Evolutionary conservation across 2,329 filamentous ascomycete species (phyloP), one percentile per base, ranked within the genome.

Genomic region (Zymoseptoria pseudotritici): DNA sequence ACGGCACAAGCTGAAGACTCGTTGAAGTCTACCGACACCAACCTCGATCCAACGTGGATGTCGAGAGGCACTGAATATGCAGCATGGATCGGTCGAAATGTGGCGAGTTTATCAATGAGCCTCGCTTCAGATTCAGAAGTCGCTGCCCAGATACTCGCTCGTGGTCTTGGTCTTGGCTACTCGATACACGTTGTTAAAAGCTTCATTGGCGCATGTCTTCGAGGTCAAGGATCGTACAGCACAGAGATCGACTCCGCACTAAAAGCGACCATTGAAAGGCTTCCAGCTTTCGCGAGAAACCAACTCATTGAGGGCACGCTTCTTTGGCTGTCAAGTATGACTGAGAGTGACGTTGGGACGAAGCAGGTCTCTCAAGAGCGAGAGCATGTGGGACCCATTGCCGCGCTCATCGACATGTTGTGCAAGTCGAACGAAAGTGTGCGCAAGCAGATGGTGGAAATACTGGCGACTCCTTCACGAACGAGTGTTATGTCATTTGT

Each of bases 141-240:
- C 8, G 61, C 65, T 6, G 73, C 76, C 50, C 77, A 79, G 53
- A 66, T 86, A 6, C 74, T 78, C 20, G 78, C 83, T 3, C 86
- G 87, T 63, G 79, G 84, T 1, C 76, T 93, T 60, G 86, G 82
- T 29, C 73, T 96, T 29, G 90, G 90, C 2, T 90, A 94, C 73
- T 78, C 81, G 57, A 50, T 61, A 9, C 17, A 55, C 7, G 56
- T 72, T 17, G 54, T 66, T 13, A 59, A 63, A 53, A 62, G 58
- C 10, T 24, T 67, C 10, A 51, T 63, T 20, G 20, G 17, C 19
- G 20, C 20, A 53, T 5, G 10, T 53, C 52, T 26, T 50, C 11
- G 22, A 2, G 3, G 7, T n/a, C 26, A 29, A 29, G 17, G 7
- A 13, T 46, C 17, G 13, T 13, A 24, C 20, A 53, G 17, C 20